Conservation (phyloP, 2,329 filamentous ascomycete species). For the Scedosporium minutisporum region DNA sequence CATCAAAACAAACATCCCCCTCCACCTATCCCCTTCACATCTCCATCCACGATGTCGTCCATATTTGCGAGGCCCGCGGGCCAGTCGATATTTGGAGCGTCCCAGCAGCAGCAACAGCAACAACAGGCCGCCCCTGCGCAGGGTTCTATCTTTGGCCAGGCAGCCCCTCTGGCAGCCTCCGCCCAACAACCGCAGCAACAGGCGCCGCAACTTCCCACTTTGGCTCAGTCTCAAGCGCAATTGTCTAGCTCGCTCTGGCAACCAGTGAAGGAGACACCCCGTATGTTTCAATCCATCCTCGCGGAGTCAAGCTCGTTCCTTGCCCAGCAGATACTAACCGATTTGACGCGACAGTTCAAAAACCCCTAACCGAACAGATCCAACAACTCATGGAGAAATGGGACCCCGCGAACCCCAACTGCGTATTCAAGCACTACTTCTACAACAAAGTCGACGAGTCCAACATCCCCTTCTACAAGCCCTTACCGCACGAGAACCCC, state of each 20-base stretch:
- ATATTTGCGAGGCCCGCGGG: slow-evolving; percentile 6
- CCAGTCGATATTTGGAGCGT: slow-evolving; percentile 2
- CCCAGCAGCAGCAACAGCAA: slow-evolving; percentile 4
- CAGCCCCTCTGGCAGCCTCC: slow-evolving; percentile 13
- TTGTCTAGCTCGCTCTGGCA: slow-evolving; percentile 44
- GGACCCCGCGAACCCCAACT: slow-evolving; percentile 58
- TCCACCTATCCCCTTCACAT: not conserved
- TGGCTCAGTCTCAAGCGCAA: slow-evolving; percentile 36
- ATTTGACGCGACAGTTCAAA: slow-evolving; percentile 39
- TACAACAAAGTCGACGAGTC: slow-evolving; percentile 75
- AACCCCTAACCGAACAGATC: slow-evolving; percentile 67
- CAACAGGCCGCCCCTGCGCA: slow-evolving; percentile 7
- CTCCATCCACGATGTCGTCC: slow-evolving; percentile 6
- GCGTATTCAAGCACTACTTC: slow-evolving; percentile 73
- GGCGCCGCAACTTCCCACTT: slow-evolving; percentile 29
- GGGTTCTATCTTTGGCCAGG: slow-evolving; percentile 18
- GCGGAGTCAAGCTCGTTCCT: slow-evolving; percentile 8
- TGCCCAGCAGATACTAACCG: slow-evolving; percentile 1
- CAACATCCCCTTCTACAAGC: slow-evolving; percentile 67
- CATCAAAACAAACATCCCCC: not conserved
- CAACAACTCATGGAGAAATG: slow-evolving; percentile 62
- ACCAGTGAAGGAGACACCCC: slow-evolving; percentile 38
- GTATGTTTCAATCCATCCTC: slow-evolving; percentile 22
- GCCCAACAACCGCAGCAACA: slow-evolving; percentile 33
- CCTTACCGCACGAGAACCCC: slow-evolving; percentile 59